Evolutionary conservation across 2,329 filamentous ascomycete species (phyloP), one percentile per base, ranked within the genome.

Genomic region (Rugonectria rugulosa): DNA sequence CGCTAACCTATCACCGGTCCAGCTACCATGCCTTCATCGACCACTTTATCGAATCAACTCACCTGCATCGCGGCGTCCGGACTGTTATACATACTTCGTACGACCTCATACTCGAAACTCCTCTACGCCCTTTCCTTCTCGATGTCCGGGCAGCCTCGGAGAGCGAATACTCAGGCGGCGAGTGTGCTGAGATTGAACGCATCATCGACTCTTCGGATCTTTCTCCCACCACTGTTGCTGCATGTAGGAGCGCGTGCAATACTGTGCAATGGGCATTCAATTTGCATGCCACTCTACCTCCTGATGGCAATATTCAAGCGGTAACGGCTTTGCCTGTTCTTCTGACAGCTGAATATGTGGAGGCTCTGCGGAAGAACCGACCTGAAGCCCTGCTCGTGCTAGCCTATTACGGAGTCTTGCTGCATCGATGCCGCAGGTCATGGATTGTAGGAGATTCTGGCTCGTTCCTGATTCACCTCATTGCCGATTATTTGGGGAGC

Each of bases 391-490:
- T 83, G 20, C 68, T 80, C 10, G 73, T 83, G 6, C 65, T 84
- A 19, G 79, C 78, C 6, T 75, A 82, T 60, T 82, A 81, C 54
- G 79, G 79, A 10, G 73, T 81, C 4, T 61, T 83, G 36, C 67
- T 82, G n/a, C 76, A 81, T 56, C 70, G 70, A 12, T 75, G 71
- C 34, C 68, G 73, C 8, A 56, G 64, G 5, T 65, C 70, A 29
- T 81, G 79, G 78, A 67, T 77, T 21, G 70, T 78, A 59, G 73
- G 68, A 5, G 65, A 67, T 44, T 68, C 68, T 3, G 73, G 73
- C 1, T 64, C 66, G 0, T 65, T 64, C 37, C 40, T 76, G 31
- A 64, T 75, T 24, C 61, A 64, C 2, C 66, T 72, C 2, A 67
- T 75, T 12, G 64, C 72, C 6, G 62, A 65, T 14, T 66, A 73